phyloP scores from a whole-genome alignment of 352 stramenopile species.

The Pythium sp. region DNA sequence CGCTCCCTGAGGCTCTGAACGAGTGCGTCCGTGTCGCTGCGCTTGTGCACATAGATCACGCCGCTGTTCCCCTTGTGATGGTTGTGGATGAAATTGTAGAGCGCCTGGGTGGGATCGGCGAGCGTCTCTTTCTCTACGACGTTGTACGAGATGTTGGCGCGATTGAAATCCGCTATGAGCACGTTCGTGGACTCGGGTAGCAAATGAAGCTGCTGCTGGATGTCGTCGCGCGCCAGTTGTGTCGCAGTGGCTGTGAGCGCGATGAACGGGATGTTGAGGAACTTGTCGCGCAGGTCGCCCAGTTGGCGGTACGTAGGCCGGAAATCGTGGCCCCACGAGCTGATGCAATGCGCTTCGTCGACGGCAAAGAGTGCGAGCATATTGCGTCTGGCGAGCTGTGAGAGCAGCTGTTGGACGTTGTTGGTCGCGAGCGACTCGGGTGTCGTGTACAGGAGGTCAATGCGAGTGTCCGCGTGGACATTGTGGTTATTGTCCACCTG shows the following conservation, averaged over 20 bases:
- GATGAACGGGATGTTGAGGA: slow-evolving; percentile 56
- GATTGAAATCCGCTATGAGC: slow-evolving; percentile 57
- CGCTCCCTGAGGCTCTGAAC: slow-evolving; percentile 28
- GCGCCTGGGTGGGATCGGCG: slow-evolving; percentile 34
- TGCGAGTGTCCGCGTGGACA: slow-evolving; percentile 1
- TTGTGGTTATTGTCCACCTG: neutral
- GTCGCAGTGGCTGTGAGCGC: slow-evolving; percentile 91
- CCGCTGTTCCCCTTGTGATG: slow-evolving; percentile 32
- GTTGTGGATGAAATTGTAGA: slow-evolving; percentile 42
- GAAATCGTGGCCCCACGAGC: slow-evolving; percentile 85
- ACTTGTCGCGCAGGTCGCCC: slow-evolving; percentile 32
- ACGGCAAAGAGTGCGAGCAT: slow-evolving; percentile 62
- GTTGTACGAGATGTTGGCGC: slow-evolving; percentile 53
- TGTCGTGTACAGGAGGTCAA: slow-evolving; percentile 86
- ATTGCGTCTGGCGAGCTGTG: slow-evolving; percentile 22
- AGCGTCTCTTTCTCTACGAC: slow-evolving; percentile 51
- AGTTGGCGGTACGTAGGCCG: slow-evolving; percentile 61
- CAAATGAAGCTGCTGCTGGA: slow-evolving; percentile 42
- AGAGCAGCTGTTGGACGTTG: slow-evolving; percentile 44
- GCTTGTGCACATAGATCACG: slow-evolving; percentile 57
- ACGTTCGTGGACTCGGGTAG: slow-evolving; percentile 26
- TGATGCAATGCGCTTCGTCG: slow-evolving; percentile 93
- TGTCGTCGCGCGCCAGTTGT: slow-evolving; percentile 54
- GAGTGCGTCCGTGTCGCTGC: slow-evolving; percentile 47
- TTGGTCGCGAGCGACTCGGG: slow-evolving; percentile 75